phyloP scores from a whole-genome alignment of 352 stramenopile species.

The Pythium aquatile region DNA sequence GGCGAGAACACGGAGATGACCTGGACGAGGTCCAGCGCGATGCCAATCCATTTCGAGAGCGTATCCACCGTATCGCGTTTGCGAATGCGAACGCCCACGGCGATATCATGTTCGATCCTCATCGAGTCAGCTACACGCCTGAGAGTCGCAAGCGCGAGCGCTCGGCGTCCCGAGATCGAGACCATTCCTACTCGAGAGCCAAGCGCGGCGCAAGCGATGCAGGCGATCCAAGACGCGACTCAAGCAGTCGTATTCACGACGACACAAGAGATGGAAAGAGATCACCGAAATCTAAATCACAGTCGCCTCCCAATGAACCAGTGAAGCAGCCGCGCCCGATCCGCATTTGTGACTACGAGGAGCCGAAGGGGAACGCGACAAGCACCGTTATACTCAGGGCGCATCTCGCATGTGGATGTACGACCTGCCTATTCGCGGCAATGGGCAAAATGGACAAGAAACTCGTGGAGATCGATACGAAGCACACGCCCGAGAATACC shows the following conservation, averaged over 20 bases:
- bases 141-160: neutral
- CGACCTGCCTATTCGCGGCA: constrained; percentile 11
- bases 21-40: constrained; percentile 8
- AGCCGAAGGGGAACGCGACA: neutral
- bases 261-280: neutral
- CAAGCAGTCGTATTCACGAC: neutral
- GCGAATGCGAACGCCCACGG: neutral
- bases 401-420: constrained; percentile 10
- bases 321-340: neutral
- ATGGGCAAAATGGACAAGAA: constrained; percentile 12
- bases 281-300: neutral
- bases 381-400: neutral
- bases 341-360: constrained; percentile 1
- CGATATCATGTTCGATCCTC: neutral
- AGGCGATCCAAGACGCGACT: neutral
- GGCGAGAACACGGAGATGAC: neutral
- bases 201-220: neutral
- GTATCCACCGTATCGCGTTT: constrained; percentile 8
- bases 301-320: neutral
- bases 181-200: neutral
- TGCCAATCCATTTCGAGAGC: constrained; percentile 9
- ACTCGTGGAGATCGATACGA: neutral
- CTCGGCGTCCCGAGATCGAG: neutral
- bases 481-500: neutral
- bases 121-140: neutral